A percentile compares a stretch with the other conserved stretches of the same genome.
These are phyloP conservation scores for Anastatica hierochuntica DNA, from an alignment of 345 rosid genomes.

Conservation along the genomic window DNA sequence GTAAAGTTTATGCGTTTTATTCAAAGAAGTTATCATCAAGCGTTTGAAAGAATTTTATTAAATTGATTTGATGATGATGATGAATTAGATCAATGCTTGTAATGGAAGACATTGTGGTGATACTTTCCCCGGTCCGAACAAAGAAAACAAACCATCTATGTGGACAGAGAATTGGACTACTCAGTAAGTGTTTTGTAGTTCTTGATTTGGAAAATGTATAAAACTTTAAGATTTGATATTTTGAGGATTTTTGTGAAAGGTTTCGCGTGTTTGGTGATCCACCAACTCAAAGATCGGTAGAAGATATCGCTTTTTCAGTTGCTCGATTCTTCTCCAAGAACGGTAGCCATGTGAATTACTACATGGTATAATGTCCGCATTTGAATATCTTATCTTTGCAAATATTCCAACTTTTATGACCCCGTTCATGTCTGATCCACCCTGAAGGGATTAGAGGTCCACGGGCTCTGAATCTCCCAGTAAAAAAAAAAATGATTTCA, in stretches of 20 bases:
- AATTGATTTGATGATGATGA: too few species aligned
- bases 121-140: slow-evolving; percentile 85
- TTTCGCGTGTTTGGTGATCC: slow-evolving; percentile 57
- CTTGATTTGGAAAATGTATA: too few species aligned
- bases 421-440: too few species aligned
- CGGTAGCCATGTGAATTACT: slow-evolving; percentile 73
- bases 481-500: too few species aligned
- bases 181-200: slow-evolving; percentile 66
- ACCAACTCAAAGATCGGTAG: slow-evolving; percentile 49
- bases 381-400: too few species aligned
- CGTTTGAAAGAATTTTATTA: too few species aligned
- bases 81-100: slow-evolving; percentile 91
- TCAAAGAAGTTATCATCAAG: background rate
- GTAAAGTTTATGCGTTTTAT: slow-evolving; percentile 39
- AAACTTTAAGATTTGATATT: too few species aligned
- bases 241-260: slow-evolving; percentile 26
- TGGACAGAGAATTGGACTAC: slow-evolving; percentile 99
- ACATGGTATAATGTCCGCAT: too few species aligned
- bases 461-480: too few species aligned
- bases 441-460: too few species aligned
- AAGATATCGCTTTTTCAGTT: slow-evolving; percentile 68
- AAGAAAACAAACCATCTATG: slow-evolving; percentile 56
- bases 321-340: slow-evolving; percentile 81
- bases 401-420: too few species aligned
- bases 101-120: slow-evolving; percentile 98